A percentile compares a stretch with the other conserved stretches of the same genome.
Evolutionary conservation across 345 rosid species (phyloP).

Genomic region (Gossypium bickii): DNA sequence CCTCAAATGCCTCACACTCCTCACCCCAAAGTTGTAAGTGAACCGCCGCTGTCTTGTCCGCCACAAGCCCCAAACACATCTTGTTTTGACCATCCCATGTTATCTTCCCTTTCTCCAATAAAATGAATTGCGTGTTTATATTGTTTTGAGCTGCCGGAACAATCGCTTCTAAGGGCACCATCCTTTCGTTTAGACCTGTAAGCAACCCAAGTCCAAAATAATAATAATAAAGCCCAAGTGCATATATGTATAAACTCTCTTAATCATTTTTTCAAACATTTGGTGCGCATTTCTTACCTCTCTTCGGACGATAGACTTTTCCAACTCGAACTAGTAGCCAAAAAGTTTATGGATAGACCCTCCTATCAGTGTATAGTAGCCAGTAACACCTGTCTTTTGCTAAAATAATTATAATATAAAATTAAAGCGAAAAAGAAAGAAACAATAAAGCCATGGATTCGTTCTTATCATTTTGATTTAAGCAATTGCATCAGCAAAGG

Average conservation of each 20-base stretch:
- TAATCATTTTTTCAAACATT: background rate
- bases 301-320: background rate
- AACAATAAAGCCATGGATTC: background rate
- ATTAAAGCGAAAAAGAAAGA: background rate
- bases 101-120: constrained; percentile 44
- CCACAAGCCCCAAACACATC: constrained; percentile 56
- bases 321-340: no score
- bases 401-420: background rate
- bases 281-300: background rate
- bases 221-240: background rate
- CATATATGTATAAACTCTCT: background rate
- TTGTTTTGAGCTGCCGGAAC: constrained; percentile 67
- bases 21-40: constrained; percentile 76
- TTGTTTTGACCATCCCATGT: constrained; percentile 32
- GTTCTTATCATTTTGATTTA: background rate
- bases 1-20: constrained; percentile 59
- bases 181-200: background rate
- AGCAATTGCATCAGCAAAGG: background rate
- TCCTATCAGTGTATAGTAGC: no score
- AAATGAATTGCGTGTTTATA: constrained; percentile 58
- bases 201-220: background rate
- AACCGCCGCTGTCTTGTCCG: constrained; percentile 68
- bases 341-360: no score
- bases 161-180: constrained; percentile 45
- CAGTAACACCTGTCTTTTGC: no score